A percentile compares a stretch with the other conserved stretches of the same genome.
phyloP scores from a whole-genome alignment of 768 basidiomycete genomes.

The Daedaleopsis sinensis region DNA sequence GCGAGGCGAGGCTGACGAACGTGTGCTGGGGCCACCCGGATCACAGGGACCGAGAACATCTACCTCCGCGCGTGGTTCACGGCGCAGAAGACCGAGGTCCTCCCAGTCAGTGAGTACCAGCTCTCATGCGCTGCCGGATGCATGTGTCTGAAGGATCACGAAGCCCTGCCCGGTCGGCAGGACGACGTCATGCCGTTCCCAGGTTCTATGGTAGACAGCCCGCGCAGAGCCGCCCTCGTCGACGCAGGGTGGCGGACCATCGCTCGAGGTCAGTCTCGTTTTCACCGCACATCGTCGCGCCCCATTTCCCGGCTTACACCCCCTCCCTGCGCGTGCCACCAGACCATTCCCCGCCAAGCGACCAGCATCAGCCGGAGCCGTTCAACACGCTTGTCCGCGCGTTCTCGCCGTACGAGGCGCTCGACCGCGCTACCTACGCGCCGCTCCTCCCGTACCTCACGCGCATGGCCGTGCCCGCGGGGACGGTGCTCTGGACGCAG shows the following conservation, averaged over 20 bases:
- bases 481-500: conserved; percentile 72
- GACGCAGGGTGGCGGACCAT: conserved; percentile 76
- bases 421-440: conserved; percentile 58
- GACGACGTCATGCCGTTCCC: conserved; percentile 49
- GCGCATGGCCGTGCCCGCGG: conserved; percentile 56
- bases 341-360: conserved; percentile 18
- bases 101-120: conserved; percentile 44
- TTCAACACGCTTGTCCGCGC: conserved; percentile 75
- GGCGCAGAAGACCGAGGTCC: conserved; percentile 59
- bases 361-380: conserved; percentile 54
- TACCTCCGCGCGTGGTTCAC: conserved; percentile 83
- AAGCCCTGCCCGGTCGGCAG: conserved; percentile 63
- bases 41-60: conserved; percentile 90
- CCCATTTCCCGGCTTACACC: background rate
- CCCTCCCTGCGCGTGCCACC: background rate
- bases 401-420: conserved; percentile 72
- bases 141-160: conserved; percentile 7
- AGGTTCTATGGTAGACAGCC: conserved; percentile 56
- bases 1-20: background rate
- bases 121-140: conserved; percentile 5
- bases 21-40: background rate
- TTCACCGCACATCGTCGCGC: background rate
- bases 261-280: conserved; percentile 49
- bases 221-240: conserved; percentile 66
- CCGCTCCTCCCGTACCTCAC: conserved; percentile 75